phyloP scores from a whole-genome alignment of 1,284 basidiomycete genomes.

The Cyathus pygmaeus region DNA sequence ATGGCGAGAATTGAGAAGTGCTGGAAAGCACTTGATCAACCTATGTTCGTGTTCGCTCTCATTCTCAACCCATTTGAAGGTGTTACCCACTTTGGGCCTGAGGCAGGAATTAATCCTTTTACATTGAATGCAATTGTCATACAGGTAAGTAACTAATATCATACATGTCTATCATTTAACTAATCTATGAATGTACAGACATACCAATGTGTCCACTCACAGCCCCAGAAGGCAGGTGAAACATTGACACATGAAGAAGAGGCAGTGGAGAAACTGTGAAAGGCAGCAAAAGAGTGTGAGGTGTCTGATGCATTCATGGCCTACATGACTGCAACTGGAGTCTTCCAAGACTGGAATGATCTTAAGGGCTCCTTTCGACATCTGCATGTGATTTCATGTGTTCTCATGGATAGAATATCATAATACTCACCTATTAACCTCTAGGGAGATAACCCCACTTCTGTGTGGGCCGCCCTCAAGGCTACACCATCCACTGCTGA shows the following conservation, averaged over 20 bases:
- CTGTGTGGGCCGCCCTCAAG: constrained; percentile 24
- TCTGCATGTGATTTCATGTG: constrained; percentile 20
- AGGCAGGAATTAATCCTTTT: constrained; percentile 26
- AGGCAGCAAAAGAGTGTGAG: constrained; percentile 15
- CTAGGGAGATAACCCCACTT: constrained; percentile 27
- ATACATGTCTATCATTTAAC: constrained; percentile 1
- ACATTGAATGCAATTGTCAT: constrained; percentile 24
- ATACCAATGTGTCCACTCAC: constrained; percentile 19
- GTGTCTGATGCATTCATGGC: constrained; percentile 25
- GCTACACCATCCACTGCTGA: constrained; percentile 7
- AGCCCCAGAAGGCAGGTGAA: constrained; percentile 12
- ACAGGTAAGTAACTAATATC: constrained; percentile 16
- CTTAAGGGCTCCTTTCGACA: constrained; percentile 13
- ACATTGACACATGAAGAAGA: constrained; percentile 9
- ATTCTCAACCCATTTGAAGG: constrained; percentile 32
- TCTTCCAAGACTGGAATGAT: constrained; percentile 25
- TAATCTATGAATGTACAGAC: constrained; percentile 12
- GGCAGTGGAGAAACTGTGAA: neutral
- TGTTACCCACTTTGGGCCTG: constrained; percentile 30
- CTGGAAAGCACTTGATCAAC: constrained; percentile 33
- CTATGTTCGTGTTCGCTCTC: constrained; percentile 26
- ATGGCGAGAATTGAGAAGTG: constrained; percentile 26
- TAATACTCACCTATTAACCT: constrained; percentile 5
- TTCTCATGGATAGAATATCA: neutral
- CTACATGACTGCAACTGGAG: constrained; percentile 24